Conservation (phyloP, 495 filamentous ascomycete species). For the Tuber calosporum region DNA sequence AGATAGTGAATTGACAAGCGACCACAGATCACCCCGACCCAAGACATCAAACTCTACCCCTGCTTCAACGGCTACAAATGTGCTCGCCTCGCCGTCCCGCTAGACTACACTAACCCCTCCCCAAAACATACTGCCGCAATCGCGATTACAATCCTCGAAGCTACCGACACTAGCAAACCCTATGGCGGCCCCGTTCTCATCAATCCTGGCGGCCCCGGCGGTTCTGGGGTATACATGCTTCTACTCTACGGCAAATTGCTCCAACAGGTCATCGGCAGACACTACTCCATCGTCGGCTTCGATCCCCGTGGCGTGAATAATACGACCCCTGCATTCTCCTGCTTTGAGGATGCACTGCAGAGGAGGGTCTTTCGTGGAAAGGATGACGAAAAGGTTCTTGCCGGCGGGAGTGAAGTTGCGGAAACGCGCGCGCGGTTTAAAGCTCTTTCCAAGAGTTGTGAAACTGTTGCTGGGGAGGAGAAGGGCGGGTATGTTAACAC, state of each 20-base stretch:
- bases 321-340: constrained; percentile 48
- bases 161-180: constrained; percentile 41
- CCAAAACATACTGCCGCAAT: constrained; percentile 44
- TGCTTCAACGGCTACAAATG: constrained; percentile 46
- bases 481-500: constrained; percentile 29
- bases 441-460: constrained; percentile 14
- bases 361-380: constrained; percentile 15
- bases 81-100: constrained; percentile 48
- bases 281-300: constrained; percentile 51
- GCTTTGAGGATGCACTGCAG: constrained; percentile 44
- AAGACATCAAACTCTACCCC: constrained; percentile 39
- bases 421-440: constrained; percentile 18
- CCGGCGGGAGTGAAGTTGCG: constrained; percentile 18
- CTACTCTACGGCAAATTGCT: constrained; percentile 43
- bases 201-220: constrained; percentile 52
- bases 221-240: constrained; percentile 46
- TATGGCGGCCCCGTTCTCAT: constrained; percentile 49
- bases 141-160: constrained; percentile 48
- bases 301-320: constrained; percentile 53
- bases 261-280: constrained; percentile 48
- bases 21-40: constrained; percentile 36
- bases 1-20: constrained; percentile 22
- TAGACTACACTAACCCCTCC: constrained; percentile 48
- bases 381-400: constrained; percentile 13
- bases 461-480: constrained; percentile 8